A percentile compares a stretch with the other conserved stretches of the same genome.
Evolutionary conservation across 148 eudicot species (phyloP).

Genomic region (Camellia sinensis): DNA sequence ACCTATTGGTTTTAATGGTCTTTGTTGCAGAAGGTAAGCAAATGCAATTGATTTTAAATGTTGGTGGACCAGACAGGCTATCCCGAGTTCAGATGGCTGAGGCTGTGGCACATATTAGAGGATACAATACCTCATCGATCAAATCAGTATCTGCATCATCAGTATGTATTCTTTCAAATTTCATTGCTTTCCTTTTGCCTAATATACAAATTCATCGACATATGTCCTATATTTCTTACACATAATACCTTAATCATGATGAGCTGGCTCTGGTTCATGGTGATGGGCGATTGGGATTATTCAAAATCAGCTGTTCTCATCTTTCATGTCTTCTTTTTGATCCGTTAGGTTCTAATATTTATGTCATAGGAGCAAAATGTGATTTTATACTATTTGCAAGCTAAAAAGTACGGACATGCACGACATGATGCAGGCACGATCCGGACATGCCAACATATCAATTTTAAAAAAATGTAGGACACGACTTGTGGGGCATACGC

Average conservation of each 20-base stretch:
- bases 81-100: conserved; percentile 93
- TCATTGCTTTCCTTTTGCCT: neutral
- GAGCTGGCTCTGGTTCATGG: neutral
- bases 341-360: neutral
- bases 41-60: conserved; percentile 64
- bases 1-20: conserved; percentile 8
- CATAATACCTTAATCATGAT: neutral
- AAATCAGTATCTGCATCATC: conserved; percentile 79
- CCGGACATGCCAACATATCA: too few species aligned
- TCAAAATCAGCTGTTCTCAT: neutral
- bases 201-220: neutral
- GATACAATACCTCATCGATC: conserved; percentile 61
- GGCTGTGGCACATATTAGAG: conserved; percentile 65
- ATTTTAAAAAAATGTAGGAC: too few species aligned
- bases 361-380: neutral
- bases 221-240: neutral
- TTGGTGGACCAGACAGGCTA: conserved; percentile 85
- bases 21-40: conserved; percentile 47
- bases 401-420: too few species aligned
- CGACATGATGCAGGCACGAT: too few species aligned
- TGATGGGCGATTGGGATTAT: neutral
- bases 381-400: neutral
- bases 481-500: too few species aligned
- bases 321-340: neutral
- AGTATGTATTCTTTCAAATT: conserved; percentile 41